These are phyloP conservation scores for Mrakia hoshinonis DNA, from an alignment of 768 basidiomycete species.

Conservation along the genomic window DNA sequence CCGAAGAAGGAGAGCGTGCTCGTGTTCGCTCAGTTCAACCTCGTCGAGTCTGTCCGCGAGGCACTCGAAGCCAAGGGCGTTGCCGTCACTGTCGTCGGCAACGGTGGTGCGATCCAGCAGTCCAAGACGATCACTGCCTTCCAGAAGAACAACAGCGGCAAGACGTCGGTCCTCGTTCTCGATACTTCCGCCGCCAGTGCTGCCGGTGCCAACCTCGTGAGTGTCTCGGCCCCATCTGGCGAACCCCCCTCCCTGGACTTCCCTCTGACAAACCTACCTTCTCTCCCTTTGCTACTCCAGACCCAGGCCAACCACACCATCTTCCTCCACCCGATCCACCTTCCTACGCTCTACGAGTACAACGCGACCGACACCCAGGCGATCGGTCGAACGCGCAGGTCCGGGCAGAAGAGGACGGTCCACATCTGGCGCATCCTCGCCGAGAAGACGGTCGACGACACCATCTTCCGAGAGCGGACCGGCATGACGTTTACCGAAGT, in stretches of 20 bases:
- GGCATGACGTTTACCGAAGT: constrained; percentile 17
- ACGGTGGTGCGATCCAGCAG: constrained; percentile 63
- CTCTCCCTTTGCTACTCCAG: too few relatives aligned
- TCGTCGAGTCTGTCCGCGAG: constrained; percentile 82
- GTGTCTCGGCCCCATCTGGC: too few relatives aligned
- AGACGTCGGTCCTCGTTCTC: constrained; percentile 61
- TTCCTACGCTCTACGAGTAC: constrained; percentile 60
- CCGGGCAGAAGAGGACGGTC: constrained; percentile 72
- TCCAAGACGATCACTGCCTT: constrained; percentile 77
- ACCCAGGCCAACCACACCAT: constrained; percentile 90
- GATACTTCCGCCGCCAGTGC: constrained; percentile 86
- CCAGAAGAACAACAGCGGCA: constrained; percentile 65
- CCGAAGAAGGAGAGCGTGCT: constrained; percentile 72
- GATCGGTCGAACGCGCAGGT: constrained; percentile 51
- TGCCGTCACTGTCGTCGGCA: constrained; percentile 69
- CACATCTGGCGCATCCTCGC: constrained; percentile 75
- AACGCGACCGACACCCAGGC: constrained; percentile 50
- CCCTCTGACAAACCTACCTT: too few relatives aligned
- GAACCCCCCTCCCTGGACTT: too few relatives aligned
- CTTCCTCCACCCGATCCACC: constrained; percentile 84
- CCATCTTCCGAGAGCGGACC: constrained; percentile 51
- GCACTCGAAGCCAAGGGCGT: constrained; percentile 65
- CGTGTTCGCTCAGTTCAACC: constrained; percentile 92
- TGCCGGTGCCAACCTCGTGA: constrained; percentile 55
- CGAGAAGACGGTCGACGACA: constrained; percentile 74